Conservation (phyloP, 2,329 filamentous ascomycete species). For the Hypoxylon sp. region DNA sequence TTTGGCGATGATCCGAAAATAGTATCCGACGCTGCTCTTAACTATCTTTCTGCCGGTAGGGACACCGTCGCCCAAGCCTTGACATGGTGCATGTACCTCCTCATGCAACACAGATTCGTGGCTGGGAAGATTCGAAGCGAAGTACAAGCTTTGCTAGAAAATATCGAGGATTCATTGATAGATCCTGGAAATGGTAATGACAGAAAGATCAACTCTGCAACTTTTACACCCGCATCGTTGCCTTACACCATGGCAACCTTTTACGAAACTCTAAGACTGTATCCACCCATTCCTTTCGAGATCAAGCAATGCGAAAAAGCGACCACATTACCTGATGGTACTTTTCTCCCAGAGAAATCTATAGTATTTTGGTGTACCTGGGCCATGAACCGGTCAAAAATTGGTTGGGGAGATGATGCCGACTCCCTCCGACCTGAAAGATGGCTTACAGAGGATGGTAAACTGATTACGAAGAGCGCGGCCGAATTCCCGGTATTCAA, state of each 20-base stretch:
- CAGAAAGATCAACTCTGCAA: conserved; percentile 49
- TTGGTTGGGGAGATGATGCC: conserved; percentile 71
- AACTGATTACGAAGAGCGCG: conserved; percentile 62
- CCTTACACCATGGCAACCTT: conserved; percentile 74
- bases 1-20: conserved; percentile 66
- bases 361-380: conserved; percentile 76
- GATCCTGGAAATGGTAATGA: conserved; percentile 9
- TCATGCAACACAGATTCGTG: conserved; percentile 66
- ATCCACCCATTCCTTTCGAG: conserved; percentile 76
- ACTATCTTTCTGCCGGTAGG: conserved; percentile 75
- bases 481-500: conserved; percentile 77
- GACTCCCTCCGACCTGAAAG: conserved; percentile 70
- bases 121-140: conserved; percentile 62
- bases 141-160: conserved; percentile 52
- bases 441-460: conserved; percentile 65
- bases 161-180: conserved; percentile 17
- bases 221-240: conserved; percentile 61
- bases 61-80: conserved; percentile 77
- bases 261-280: conserved; percentile 73
- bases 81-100: conserved; percentile 74
- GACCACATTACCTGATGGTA: conserved; percentile 72
- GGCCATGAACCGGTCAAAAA: conserved; percentile 72
- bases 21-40: conserved; percentile 75
- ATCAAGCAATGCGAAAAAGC: conserved; percentile 71
- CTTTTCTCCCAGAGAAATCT: conserved; percentile 66